Base-by-base conservation (phyloP, 2,329 filamentous ascomycete species). In the Phyllosticta citribraziliensis region DNA sequence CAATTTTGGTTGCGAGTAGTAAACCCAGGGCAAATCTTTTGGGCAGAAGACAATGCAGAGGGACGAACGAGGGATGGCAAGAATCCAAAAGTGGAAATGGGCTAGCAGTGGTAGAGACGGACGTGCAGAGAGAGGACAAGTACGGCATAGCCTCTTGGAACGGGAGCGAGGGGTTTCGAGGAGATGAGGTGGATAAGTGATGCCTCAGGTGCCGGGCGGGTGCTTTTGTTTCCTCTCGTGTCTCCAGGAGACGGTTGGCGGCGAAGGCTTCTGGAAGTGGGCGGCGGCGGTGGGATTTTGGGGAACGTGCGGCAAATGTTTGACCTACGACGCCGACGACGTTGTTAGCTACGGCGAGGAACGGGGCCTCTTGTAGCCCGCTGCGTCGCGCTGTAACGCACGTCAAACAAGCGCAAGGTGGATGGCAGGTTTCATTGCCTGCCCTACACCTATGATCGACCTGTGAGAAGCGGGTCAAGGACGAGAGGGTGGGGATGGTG, bases 401-500 rank as follows among this genome's bases (percentile, higher is more conserved):
- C 35, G 55, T 61, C 59, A 61, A 61, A 61, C 59, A 30, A 47
- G 55, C 47, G 19, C 59, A 54, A 35, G 58, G 22, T 52, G n/a
- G n/a, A 27, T 53, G 35, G 57, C 57, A 52, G 57, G 59, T 57
- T 61, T 61, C 59, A 61, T 27, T 33, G 25, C 50, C 47, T 54
- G 54, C 58, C 58, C 53, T 56, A 52, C 25, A 56, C 54, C 57
- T 53, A 24, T 54, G 59, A 47, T 24, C 47, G 54, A 20, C 20
- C 40, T 47, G 40, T n/a, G 17, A 47, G 14, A 47, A 47, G 40
- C 40, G 40, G 40, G 40, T 47, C 40, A n/a, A 47, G 40, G 14
- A 47, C 40, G 40, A n/a, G 40, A 47, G 40, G 40, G 40, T 47
- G 40, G 40, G 40, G 17, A 47, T 40, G 2, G 27, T 30, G 27